Conservation (phyloP, 1,139 yeast species). For the Pneumocystis jirovecii region DNA sequence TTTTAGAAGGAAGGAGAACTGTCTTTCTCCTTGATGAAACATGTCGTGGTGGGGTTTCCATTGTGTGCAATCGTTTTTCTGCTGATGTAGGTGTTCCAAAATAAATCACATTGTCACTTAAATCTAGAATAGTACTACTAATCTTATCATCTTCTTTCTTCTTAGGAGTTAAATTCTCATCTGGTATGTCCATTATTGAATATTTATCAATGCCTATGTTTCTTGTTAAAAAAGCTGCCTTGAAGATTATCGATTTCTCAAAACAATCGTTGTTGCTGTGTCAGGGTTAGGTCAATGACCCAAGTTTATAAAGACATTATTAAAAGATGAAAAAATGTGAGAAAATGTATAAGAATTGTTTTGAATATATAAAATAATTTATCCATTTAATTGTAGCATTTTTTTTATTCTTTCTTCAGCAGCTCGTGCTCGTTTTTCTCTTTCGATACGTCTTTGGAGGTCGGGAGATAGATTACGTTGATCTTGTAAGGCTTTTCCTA, state of each 20-base stretch:
- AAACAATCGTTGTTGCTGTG: not conserved
- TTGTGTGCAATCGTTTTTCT: not conserved
- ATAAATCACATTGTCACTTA: not conserved
- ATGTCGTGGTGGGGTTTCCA: not conserved
- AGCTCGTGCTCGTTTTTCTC: slow-evolving; percentile 92
- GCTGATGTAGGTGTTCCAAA: slow-evolving; percentile 1
- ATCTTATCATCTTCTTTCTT: not conserved
- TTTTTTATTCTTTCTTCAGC: slow-evolving; percentile 68
- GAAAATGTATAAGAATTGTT: not conserved
- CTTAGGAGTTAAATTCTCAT: not conserved
- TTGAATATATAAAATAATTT: too few relatives aligned
- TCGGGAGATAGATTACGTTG: slow-evolving; percentile 39
- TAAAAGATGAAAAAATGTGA: not conserved
- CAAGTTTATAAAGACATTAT: too few relatives aligned
- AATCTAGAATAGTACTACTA: not conserved
- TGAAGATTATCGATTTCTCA: not conserved
- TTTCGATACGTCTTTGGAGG: slow-evolving; percentile 61
- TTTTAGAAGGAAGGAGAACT: not conserved
- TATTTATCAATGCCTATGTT: not conserved
- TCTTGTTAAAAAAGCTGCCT: not conserved
- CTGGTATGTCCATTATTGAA: not conserved
- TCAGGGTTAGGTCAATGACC: not conserved
- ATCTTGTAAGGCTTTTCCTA: slow-evolving; percentile 7
- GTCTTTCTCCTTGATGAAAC: not conserved
- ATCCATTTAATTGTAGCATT: not conserved